Percentiles rank a stretch among this genome's conserved stretches.
phyloP scores from a whole-genome alignment of 1,284 basidiomycete species.

The Neolentinus lepideus region DNA sequence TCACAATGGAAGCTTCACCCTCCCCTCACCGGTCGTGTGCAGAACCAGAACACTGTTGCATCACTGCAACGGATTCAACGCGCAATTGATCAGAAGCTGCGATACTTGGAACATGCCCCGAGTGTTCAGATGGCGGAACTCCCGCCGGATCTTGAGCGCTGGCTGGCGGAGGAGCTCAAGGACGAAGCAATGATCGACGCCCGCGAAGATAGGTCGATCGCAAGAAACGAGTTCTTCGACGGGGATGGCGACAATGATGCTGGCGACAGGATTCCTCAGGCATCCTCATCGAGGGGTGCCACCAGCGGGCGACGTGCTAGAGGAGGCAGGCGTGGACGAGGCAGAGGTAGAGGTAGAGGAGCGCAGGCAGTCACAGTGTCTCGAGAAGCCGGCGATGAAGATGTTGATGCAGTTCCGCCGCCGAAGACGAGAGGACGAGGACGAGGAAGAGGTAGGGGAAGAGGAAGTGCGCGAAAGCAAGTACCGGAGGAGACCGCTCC shows the following conservation, averaged over 20 bases:
- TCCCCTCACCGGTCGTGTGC: constrained; percentile 83
- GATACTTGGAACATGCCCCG: constrained; percentile 93
- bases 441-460: constrained; percentile 17
- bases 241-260: constrained; percentile 21
- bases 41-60: constrained; percentile 85
- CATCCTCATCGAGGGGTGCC: not conserved
- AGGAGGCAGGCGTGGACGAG: constrained; percentile 6
- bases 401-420: constrained; percentile 7
- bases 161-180: constrained; percentile 77
- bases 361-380: constrained; percentile 8
- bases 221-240: constrained; percentile 67
- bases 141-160: constrained; percentile 83
- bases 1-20: constrained; percentile 90
- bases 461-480: constrained; percentile 7
- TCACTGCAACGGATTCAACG: constrained; percentile 84
- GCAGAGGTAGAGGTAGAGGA: constrained; percentile 16
- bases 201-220: constrained; percentile 40
- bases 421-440: constrained; percentile 18
- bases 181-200: constrained; percentile 55
- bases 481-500: not conserved
- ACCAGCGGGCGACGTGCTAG: not conserved
- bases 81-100: constrained; percentile 82
- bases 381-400: constrained; percentile 4
- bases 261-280: constrained; percentile 6
- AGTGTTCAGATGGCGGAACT: constrained; percentile 96